A percentile compares a stretch with the other conserved stretches of the same genome.
These are phyloP conservation scores for Candida nemodendra DNA, from an alignment of 805 yeast genomes.

Conservation along the genomic window DNA sequence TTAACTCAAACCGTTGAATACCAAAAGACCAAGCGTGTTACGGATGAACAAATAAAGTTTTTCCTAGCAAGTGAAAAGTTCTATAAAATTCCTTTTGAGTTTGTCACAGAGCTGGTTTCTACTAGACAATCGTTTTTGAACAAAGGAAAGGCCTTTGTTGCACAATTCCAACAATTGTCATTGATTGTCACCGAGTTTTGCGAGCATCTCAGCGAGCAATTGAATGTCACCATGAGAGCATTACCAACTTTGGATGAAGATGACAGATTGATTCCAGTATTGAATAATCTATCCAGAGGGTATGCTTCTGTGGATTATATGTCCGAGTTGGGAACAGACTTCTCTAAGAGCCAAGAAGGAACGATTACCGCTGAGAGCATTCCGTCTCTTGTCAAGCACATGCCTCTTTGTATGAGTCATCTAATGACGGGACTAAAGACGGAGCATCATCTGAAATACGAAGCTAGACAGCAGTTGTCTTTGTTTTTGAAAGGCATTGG, in stretches of 20 bases:
- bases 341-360: constrained; percentile 19
- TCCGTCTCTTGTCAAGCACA: constrained; percentile 55
- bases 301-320: constrained; percentile 55
- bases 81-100: constrained; percentile 85
- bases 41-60: constrained; percentile 51
- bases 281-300: constrained; percentile 74
- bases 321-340: constrained; percentile 18
- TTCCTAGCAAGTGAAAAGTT: constrained; percentile 62
- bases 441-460: constrained; percentile 75
- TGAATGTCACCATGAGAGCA: constrained; percentile 69
- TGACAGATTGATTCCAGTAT: constrained; percentile 80
- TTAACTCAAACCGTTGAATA: constrained; percentile 34
- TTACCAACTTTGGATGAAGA: constrained; percentile 88
- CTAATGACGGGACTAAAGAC: constrained; percentile 58
- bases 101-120: constrained; percentile 73
- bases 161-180: constrained; percentile 74
- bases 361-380: constrained; percentile 60
- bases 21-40: constrained; percentile 32
- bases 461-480: constrained; percentile 82
- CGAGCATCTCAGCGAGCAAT: constrained; percentile 45
- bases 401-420: constrained; percentile 68
- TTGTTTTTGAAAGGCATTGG: constrained; percentile 90
- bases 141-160: constrained; percentile 79
- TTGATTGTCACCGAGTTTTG: constrained; percentile 69
- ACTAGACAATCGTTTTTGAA: constrained; percentile 66